Base-by-base conservation (phyloP, 495 filamentous ascomycete genomes). In the Penicillium bovifimosum region DNA sequence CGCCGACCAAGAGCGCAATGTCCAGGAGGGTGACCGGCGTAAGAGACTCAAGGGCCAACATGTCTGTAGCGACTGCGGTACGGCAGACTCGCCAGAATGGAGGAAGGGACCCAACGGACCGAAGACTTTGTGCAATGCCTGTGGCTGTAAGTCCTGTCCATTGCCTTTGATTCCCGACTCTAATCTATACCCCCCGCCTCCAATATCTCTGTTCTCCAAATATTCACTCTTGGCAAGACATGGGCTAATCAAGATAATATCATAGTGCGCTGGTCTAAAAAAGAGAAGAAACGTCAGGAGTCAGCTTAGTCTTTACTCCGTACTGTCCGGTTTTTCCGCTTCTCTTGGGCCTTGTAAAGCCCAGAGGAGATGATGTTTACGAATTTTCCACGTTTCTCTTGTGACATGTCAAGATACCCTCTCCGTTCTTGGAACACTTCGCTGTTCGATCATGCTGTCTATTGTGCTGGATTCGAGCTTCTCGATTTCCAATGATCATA, bases 121-220 rank as follows among this genome's bases (percentile, higher is more conserved):
- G 3, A 97, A 98, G 72, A 96, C 92, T 2, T 73, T 98, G 39
- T 98, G 93, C 71, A 98, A 98, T 75, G 93, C 93, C 18, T 98
- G 93, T 71, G 93, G 93, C 52, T 80, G 91, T 71, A 71, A 71
- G 81, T 79, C 51, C 42, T 29, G 32, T 59, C 14, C 32, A 35
- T 18, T 17, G 32, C 32, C 16, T 20, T n/a, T 34, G 24, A 24
- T 24, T 13, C 42, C 26, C 20, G 24, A 14, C 33, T 24, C 27
- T 10, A 43, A 43, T 38, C 18, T 29, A 29, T 45, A n/a, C 45
- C 14, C 47, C 11, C 9, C 32, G 20, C 26, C 34, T 7, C 16
- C 34, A 33, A n/a, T n/a, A n/a, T n/a, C 11, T 52, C 17, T 11
- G 28, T 41, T 50, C 26, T 32, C 13, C 1, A 36, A 11, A 26